Base-by-base conservation (phyloP, 2,329 filamentous ascomycete species). In the Geosmithia putterillii region DNA sequence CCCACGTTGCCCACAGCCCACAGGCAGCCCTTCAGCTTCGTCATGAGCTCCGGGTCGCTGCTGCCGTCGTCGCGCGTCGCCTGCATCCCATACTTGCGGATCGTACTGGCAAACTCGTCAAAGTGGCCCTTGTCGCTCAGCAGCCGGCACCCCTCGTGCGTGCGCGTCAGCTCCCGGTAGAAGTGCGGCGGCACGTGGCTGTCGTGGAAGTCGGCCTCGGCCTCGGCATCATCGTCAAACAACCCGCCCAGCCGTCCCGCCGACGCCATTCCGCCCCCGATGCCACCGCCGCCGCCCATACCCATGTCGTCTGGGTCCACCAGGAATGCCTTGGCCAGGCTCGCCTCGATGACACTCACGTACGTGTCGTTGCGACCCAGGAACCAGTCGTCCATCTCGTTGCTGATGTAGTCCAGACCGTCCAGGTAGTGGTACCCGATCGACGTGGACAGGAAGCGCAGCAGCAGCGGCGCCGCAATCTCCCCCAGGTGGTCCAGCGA, bases 351-450 rank as follows among this genome's bases (percentile, higher is more conserved):
- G 36, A 96, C 76, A 34, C 80, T 76, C 42, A 98, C 92, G 52
- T 98, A 98, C n/a, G 81, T 83, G 59, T 98, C 90, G 57, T 98
- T 98, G 38, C 92, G 81, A 14, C 92, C 92, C 23, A 98, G 71
- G 57, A 96, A 98, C 92, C 92, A 98, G 63, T 98, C 94, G 52
- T 98, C 92, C 92, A 98, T 98, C 60, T 98, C 94, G 57, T 94
- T 92, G 48, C 89, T 95, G 61, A 98, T 98, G 58, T 98, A 98
- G 65, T 98, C 94, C 38, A 98, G 70, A 0, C 89, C 92, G 57
- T 96, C 88, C 6, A 98, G 73, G 61, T 98, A 98, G 61, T 96
- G 89, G 57, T 98, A 98, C 41, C 92, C 92, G 45, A 95, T 90
- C 2, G 89, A 95, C 1, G 90, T 96, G 0, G 89, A 95, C 43